Evolutionary conservation across 441 rosid genomes (phyloP).

Genomic region (Brassica balearica): DNA sequence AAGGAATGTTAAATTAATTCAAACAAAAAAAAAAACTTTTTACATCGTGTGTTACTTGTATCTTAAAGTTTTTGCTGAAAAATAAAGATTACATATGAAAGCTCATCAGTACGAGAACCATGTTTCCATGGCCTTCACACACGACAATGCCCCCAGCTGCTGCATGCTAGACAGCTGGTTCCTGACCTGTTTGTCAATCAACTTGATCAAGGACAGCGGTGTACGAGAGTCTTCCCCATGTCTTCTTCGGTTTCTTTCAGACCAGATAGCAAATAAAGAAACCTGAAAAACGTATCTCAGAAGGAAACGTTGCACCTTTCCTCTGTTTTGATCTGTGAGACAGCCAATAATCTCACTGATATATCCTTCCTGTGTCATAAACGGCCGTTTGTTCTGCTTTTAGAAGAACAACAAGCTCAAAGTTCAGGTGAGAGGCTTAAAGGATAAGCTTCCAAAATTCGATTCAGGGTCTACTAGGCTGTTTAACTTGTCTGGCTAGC

Average conservation of each 20-base stretch:
- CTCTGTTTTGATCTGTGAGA: background rate
- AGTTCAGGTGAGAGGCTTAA: too few species aligned
- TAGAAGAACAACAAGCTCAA: too few species aligned
- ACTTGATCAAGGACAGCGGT: background rate
- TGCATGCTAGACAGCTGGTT: background rate
- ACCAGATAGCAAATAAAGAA: background rate
- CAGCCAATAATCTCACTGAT: background rate
- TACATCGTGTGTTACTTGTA: background rate
- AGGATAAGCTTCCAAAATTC: too few species aligned
- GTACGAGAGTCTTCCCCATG: background rate
- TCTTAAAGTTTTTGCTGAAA: background rate
- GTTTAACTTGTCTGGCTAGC: too few species aligned
- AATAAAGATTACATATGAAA: background rate
- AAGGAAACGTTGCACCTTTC: background rate
- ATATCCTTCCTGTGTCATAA: too few species aligned
- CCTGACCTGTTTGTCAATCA: background rate
- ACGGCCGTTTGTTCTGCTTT: too few species aligned
- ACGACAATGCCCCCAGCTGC: background rate
- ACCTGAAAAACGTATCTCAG: background rate
- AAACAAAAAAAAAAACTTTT: background rate
- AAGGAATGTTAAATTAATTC: background rate
- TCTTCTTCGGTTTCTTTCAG: background rate
- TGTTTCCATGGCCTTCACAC: background rate
- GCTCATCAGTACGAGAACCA: background rate
- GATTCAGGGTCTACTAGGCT: too few species aligned